Percentiles rank a stretch among this genome's conserved stretches.
Evolutionary conservation across 148 eudicot genomes (phyloP).

Genomic region (Vaccinium macrocarpon): DNA sequence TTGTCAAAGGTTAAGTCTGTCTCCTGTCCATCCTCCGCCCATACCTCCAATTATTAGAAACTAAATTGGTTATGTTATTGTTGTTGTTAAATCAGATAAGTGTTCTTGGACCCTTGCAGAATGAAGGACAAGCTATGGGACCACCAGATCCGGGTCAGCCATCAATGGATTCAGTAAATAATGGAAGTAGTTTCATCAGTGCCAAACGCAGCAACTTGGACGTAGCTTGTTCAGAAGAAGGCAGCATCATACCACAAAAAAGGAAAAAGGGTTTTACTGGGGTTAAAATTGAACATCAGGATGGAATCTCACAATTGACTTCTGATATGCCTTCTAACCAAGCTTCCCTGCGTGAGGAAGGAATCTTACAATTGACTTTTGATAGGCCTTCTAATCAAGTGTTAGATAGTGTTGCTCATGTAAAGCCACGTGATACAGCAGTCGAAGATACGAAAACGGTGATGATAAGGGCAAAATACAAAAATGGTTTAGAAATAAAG

Average conservation of each 20-base stretch:
- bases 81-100: too few species aligned
- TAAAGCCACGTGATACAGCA: background rate
- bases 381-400: too few species aligned
- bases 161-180: background rate
- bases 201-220: background rate
- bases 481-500: background rate
- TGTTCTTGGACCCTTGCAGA: background rate
- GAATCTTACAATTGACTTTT: too few species aligned
- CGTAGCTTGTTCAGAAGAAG: background rate
- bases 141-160: background rate
- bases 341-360: background rate
- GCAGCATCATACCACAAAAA: background rate
- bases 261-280: background rate
- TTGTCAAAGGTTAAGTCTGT: too few species aligned
- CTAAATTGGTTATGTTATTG: too few species aligned
- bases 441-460: background rate
- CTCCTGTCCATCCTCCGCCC: too few species aligned
- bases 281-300: background rate
- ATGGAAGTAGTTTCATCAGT: background rate
- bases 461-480: background rate
- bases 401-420: too few species aligned
- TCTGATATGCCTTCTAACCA: background rate
- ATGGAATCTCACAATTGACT: background rate
- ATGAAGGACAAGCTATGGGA: background rate
- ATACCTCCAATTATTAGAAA: too few species aligned